Conservation (phyloP, 176 grass and related monocot species). For the Musa troglodytarum region DNA sequence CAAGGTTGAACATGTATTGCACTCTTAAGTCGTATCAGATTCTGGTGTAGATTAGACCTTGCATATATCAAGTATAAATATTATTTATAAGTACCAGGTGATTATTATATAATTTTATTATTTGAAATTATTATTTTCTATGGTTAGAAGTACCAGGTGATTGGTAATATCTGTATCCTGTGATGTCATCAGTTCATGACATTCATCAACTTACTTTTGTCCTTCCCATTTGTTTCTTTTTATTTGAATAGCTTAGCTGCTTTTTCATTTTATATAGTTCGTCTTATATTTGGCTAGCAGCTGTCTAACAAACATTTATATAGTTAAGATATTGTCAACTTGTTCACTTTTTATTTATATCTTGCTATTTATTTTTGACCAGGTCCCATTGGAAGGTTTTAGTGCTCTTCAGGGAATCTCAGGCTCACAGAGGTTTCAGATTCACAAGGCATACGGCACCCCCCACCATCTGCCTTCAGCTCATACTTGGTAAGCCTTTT, state of each 20-base stretch:
- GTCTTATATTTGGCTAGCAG: too few relatives aligned
- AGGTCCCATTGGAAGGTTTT: slow-evolving; percentile 96
- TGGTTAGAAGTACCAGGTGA: not conserved
- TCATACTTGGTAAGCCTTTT: slow-evolving; percentile 75
- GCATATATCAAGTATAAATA: too few relatives aligned
- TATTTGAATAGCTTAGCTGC: too few relatives aligned
- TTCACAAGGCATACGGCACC: slow-evolving; percentile 97
- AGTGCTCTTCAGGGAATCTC: slow-evolving; percentile 95
- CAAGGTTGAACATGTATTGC: too few relatives aligned
- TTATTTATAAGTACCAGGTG: too few relatives aligned
- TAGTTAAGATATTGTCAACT: not conserved
- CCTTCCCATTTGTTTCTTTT: too few relatives aligned
- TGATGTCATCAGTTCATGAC: not conserved
- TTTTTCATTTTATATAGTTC: too few relatives aligned
- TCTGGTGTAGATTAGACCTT: too few relatives aligned
- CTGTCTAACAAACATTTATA: too few relatives aligned
- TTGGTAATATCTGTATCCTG: not conserved
- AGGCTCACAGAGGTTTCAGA: slow-evolving; percentile 82
- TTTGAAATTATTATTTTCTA: not conserved
- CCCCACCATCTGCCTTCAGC: slow-evolving; percentile 91
- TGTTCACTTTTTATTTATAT: not conserved
- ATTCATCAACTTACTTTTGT: too few relatives aligned
- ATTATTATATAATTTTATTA: not conserved
- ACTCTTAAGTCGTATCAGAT: too few relatives aligned
- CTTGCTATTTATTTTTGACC: slow-evolving; percentile 25